A percentile compares a stretch with the other conserved stretches of the same genome.
phyloP scores from a whole-genome alignment of 345 rosid genomes.

The Viola odorata region DNA sequence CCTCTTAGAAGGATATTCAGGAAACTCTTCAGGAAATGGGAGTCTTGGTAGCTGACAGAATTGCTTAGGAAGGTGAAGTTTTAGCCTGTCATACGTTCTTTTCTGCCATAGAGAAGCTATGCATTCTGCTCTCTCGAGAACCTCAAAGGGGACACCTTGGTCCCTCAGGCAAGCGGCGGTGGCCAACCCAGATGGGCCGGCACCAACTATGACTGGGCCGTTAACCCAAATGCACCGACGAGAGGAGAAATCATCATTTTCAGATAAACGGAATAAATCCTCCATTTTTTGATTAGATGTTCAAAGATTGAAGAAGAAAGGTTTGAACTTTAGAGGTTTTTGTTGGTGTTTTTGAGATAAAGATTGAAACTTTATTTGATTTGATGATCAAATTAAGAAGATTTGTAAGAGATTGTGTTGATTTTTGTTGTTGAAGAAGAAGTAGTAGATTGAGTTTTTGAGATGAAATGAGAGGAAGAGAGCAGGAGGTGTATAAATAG shows the following conservation, averaged over 20 bases:
- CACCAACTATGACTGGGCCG: slow-evolving; percentile 42
- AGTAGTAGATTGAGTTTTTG: slow-evolving; percentile 7
- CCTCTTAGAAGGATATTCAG: slow-evolving; percentile 34
- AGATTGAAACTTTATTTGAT: not conserved
- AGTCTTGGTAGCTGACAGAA: slow-evolving; percentile 47
- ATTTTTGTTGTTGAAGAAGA: not conserved
- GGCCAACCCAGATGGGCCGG: slow-evolving; percentile 42
- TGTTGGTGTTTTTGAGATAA: not conserved
- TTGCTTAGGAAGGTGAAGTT: slow-evolving; percentile 48
- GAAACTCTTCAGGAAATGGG: slow-evolving; percentile 40
- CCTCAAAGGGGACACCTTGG: slow-evolving; percentile 41
- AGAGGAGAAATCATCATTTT: slow-evolving; percentile 22
- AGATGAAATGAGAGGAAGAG: slow-evolving; percentile 5
- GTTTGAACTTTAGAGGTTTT: not conserved
- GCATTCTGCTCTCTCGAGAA: slow-evolving; percentile 44
- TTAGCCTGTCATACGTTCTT: slow-evolving; percentile 44
- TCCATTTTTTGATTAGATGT: not conserved
- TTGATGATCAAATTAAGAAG: not conserved
- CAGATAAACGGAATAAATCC: slow-evolving; percentile 9
- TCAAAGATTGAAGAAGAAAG: too few species aligned
- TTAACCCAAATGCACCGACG: slow-evolving; percentile 35
- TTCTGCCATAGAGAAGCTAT: slow-evolving; percentile 48
- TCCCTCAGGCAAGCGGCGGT: slow-evolving; percentile 40
- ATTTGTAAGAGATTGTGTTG: too few species aligned
- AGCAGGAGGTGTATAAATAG: slow-evolving; percentile 9